These are phyloP conservation scores for Stemphylium beticola DNA, from an alignment of 2,329 filamentous ascomycete genomes.

Conservation along the genomic window DNA sequence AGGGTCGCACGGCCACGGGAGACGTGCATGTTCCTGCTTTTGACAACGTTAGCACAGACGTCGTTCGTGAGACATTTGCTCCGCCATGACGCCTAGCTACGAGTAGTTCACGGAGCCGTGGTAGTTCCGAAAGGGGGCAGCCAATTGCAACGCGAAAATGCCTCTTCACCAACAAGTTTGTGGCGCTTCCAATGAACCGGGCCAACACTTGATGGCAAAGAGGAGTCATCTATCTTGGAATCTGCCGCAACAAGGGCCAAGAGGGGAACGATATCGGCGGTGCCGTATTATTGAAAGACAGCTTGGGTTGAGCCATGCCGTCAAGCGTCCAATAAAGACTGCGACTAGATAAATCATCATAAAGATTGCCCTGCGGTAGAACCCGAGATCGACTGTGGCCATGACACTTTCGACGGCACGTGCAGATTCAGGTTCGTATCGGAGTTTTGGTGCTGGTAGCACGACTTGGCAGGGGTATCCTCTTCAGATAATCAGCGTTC, in stretches of 20 bases:
- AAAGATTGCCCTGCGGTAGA: no score
- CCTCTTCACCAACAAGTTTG: constrained; percentile 3
- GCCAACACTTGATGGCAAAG: background rate
- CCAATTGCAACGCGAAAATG: constrained; percentile 14
- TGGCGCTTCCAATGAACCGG: constrained; percentile 22
- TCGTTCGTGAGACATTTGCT: constrained; percentile 14
- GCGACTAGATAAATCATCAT: background rate
- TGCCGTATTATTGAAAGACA: constrained; percentile 11
- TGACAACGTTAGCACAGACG: constrained; percentile 5
- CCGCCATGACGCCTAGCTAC: constrained; percentile 13
- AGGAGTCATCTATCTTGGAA: background rate
- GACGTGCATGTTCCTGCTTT: constrained; percentile 24
- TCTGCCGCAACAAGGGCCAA: constrained; percentile 4
- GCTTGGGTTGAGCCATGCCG: background rate
- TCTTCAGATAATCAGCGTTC: background rate
- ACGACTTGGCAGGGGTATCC: constrained; percentile 1
- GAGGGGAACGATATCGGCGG: constrained; percentile 14
- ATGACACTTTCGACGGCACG: no score
- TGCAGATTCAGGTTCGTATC: background rate
- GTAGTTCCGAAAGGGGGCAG: constrained; percentile 4
- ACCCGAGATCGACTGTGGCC: no score
- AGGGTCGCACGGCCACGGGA: constrained; percentile 24
- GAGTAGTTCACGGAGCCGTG: constrained; percentile 2
- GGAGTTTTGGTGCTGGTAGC: background rate
- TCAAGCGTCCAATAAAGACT: background rate